Percentiles rank a stretch among this genome's conserved stretches.
Conservation (phyloP, 106 monocot species). For the Allium cepa region DNA sequence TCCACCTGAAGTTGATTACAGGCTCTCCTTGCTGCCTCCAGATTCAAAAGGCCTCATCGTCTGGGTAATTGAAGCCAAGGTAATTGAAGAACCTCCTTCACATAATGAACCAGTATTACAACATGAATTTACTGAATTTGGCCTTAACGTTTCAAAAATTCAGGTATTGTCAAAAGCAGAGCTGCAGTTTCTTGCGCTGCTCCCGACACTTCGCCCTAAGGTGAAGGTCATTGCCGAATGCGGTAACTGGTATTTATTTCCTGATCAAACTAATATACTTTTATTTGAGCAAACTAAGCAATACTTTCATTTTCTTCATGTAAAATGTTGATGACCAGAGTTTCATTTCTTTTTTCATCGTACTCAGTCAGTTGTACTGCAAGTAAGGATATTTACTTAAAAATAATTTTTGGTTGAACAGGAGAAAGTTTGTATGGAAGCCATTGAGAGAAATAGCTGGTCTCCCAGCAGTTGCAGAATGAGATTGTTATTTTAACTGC, state of each 20-base stretch:
- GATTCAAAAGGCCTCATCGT: slow-evolving; percentile 74
- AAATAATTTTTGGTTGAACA: slow-evolving; percentile 7
- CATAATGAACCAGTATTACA: background rate
- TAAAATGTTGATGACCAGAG: no score
- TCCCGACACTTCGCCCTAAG: slow-evolving; percentile 73
- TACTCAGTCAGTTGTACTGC: no score
- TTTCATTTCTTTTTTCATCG: no score
- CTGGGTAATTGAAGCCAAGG: slow-evolving; percentile 90
- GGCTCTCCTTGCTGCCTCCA: slow-evolving; percentile 72
- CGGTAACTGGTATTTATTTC: slow-evolving; percentile 65
- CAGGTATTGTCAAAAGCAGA: slow-evolving; percentile 90
- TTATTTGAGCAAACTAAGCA: no score
- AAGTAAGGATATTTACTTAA: no score
- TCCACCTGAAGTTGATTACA: slow-evolving; percentile 89
- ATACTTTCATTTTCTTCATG: no score
- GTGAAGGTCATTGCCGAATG: slow-evolving; percentile 85
- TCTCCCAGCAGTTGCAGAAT: slow-evolving; percentile 32
- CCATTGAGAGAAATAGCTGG: slow-evolving; percentile 82
- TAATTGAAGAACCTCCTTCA: background rate
- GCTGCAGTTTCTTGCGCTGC: slow-evolving; percentile 87
- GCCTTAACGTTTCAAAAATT: no score
- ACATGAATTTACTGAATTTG: no score
- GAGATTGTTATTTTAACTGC: background rate
- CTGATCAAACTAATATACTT: background rate
- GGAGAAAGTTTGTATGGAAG: slow-evolving; percentile 85